Evolutionary conservation across 2,329 filamentous ascomycete genomes (phyloP).

Genomic region (Ophiostoma sp.): DNA sequence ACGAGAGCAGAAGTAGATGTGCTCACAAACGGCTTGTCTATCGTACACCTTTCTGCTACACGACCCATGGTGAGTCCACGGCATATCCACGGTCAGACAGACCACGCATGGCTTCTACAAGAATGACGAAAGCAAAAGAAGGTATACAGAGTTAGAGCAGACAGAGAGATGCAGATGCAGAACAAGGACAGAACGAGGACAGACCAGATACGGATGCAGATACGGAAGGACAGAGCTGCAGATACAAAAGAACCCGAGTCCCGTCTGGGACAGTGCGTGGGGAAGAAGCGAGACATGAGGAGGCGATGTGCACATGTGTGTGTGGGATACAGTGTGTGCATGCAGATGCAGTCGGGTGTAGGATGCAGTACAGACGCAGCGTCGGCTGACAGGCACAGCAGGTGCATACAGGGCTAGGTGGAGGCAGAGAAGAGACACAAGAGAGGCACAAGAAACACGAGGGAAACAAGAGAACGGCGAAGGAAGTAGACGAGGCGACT

Average conservation of each 20-base stretch:
- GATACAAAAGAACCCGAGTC: background rate
- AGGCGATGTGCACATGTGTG: slow-evolving; percentile 6
- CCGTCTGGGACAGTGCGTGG: background rate
- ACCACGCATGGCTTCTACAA: background rate
- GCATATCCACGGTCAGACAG: no score
- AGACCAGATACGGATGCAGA: background rate
- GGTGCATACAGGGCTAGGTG: background rate
- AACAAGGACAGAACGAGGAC: background rate
- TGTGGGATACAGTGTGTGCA: background rate
- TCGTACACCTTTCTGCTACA: no score
- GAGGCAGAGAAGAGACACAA: background rate
- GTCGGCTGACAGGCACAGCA: background rate
- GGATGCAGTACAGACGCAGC: no score
- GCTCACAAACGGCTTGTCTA: no score
- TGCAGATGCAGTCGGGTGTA: background rate
- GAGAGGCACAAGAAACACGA: no score
- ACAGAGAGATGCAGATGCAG: no score
- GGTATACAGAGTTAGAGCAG: background rate
- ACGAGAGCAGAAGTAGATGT: background rate
- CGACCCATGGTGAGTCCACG: no score
- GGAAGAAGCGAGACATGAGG: background rate
- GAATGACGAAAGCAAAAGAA: background rate
- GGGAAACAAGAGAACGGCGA: no score
- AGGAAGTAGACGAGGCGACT: no score
- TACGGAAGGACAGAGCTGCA: background rate